phyloP scores from a whole-genome alignment of 768 basidiomycete genomes.

The Strobilomyces echinocephalus region DNA sequence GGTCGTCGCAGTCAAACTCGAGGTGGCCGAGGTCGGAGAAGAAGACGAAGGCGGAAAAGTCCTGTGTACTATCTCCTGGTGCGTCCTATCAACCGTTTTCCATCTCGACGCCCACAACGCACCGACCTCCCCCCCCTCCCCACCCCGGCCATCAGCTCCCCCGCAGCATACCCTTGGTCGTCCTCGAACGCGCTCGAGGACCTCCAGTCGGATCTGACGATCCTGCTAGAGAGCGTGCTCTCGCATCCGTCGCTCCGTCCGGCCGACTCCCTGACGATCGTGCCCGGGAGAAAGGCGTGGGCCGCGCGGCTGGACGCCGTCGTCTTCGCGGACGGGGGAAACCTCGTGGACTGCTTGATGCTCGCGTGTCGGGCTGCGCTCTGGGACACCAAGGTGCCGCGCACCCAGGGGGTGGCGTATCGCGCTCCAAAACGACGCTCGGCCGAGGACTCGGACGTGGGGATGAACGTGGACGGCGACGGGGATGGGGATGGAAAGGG shows the following conservation, averaged over 20 bases:
- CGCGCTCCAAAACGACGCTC: slow-evolving; percentile 37
- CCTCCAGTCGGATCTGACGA: slow-evolving; percentile 67
- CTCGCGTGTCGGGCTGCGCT: slow-evolving; percentile 75
- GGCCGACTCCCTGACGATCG: slow-evolving; percentile 49
- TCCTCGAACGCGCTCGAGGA: slow-evolving; percentile 65
- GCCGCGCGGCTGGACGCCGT: slow-evolving; percentile 70
- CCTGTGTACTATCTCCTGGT: slow-evolving; percentile 74
- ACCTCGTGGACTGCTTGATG: slow-evolving; percentile 73
- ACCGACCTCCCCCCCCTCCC: too few species aligned
- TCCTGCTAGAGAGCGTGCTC: slow-evolving; percentile 58
- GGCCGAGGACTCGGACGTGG: slow-evolving; percentile 28
- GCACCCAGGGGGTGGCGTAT: slow-evolving; percentile 68
- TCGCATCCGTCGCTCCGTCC: slow-evolving; percentile 66
- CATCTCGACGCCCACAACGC: neutral
- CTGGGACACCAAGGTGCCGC: slow-evolving; percentile 77
- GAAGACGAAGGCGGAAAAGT: slow-evolving; percentile 58
- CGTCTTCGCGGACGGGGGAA: slow-evolving; percentile 70
- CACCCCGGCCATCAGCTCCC: slow-evolving; percentile 54
- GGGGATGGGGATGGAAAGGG: slow-evolving; percentile 40
- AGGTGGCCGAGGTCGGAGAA: slow-evolving; percentile 52
- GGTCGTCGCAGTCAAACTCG: slow-evolving; percentile 72
- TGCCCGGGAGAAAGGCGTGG: slow-evolving; percentile 67
- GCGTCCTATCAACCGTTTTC: slow-evolving; percentile 33
- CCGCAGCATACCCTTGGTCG: slow-evolving; percentile 72
- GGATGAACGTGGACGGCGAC: slow-evolving; percentile 52